Evolutionary conservation across 495 filamentous ascomycete genomes (phyloP).

Genomic region (Aspergillus wentii): DNA sequence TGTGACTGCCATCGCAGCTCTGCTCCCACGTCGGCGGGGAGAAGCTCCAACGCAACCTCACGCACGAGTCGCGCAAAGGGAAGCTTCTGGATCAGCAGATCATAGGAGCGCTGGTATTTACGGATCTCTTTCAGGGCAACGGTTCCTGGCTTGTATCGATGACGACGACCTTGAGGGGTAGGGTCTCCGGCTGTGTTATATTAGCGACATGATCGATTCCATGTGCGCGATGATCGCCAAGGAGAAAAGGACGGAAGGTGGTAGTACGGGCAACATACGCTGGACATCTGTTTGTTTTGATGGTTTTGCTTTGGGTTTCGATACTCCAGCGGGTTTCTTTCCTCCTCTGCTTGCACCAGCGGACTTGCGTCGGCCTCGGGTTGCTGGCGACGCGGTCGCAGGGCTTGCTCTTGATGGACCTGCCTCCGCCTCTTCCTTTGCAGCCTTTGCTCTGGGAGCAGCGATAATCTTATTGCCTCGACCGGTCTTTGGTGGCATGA

Average conservation of each 20-base stretch:
- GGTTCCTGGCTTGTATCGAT: constrained; percentile 81
- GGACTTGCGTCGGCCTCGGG: constrained; percentile 12
- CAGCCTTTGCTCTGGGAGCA: constrained; percentile 1
- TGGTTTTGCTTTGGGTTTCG: constrained; percentile 8
- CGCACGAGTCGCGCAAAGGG: constrained; percentile 87
- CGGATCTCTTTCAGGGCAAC: constrained; percentile 83
- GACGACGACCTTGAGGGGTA: constrained; percentile 54
- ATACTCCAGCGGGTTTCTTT: constrained; percentile 16
- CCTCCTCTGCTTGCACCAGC: constrained; percentile 9
- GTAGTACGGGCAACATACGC: constrained; percentile 31
- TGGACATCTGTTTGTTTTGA: constrained; percentile 28
- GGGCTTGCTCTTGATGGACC: constrained; percentile 11
- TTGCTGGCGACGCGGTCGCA: constrained; percentile 3
- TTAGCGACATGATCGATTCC: constrained; percentile 9
- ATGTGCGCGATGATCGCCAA: not conserved
- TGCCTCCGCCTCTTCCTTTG: constrained; percentile 9
- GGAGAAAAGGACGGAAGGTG: not conserved
- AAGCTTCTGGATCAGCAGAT: constrained; percentile 73
- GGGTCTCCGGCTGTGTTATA: constrained; percentile 61
- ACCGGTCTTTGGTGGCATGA: constrained; percentile 25
- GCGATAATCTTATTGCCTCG: constrained; percentile 12
- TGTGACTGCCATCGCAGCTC: constrained; percentile 89
- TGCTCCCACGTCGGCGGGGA: constrained; percentile 42
- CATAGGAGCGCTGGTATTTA: constrained; percentile 74
- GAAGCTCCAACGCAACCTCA: constrained; percentile 67